Base-by-base conservation (phyloP, 1,284 basidiomycete species). In the Trichosporon inkin region DNA sequence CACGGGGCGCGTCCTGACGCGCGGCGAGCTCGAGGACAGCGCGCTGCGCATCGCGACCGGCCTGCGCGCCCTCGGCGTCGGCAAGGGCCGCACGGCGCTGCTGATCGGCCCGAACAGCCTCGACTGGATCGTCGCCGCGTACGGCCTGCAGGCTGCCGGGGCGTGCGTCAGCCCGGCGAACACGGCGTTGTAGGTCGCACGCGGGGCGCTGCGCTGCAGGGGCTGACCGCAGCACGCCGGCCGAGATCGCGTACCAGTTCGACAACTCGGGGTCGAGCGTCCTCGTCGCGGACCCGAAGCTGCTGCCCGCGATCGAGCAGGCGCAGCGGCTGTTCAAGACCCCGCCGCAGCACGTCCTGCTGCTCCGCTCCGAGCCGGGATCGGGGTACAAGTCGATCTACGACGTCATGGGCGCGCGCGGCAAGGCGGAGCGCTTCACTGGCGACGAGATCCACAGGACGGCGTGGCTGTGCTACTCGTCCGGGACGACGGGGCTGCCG, bases 121-220 rank as follows among this genome's bases (percentile, higher is more conserved):
- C 32, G 78, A 80, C 19, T 89, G 85, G 82, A 84, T 87, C 0
- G 77, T 87, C 44, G 80, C 83, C 16, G 68, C 86, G 3, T 82
- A 84, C 41, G 88, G 85, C 3, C 68, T 80, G 81, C 67, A 75
- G 58, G 71, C 72, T 8, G 64, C 67, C 2, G 70, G 69, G 0
- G 56, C 68, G 20, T 60, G 71, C 13, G 67, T 70, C 10, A 73
- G 73, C 6, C 71, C 73, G 2, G 72, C 70, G 2, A 78, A 74
- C 55, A 69, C 69, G 35, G 70, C 64, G 32, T 75, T 68, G 71
- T 74, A 52, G 67, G 71, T 71, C 38, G 28, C 35, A 10, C 17
- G 28, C 28, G 28, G 35, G 6, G 40, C 14, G 20, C n/a, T n/a
- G n/a, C n/a, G n/a, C n/a, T n/a, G n/a, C n/a, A n/a, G n/a, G n/a